Percentiles rank a stretch among this genome's conserved stretches.
phyloP scores from a whole-genome alignment of 495 filamentous ascomycete species.

The Letharia columbiana region DNA sequence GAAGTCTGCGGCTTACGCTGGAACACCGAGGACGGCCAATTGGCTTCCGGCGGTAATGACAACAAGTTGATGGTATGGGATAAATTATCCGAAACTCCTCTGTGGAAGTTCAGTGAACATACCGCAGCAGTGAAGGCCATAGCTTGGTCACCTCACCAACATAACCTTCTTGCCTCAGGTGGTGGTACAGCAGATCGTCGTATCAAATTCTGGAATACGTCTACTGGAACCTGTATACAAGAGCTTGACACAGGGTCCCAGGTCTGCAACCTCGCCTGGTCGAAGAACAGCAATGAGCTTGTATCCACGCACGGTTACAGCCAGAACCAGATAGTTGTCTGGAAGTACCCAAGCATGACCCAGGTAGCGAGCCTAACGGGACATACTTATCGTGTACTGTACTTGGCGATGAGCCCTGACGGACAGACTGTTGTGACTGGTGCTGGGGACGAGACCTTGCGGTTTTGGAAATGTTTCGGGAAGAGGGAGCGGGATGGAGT shows the following conservation, averaged over 20 bases:
- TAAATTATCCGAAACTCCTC: slow-evolving; percentile 73
- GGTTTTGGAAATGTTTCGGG: slow-evolving; percentile 95
- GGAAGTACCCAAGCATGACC: slow-evolving; percentile 97
- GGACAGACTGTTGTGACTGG: slow-evolving; percentile 90
- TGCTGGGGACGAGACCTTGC: slow-evolving; percentile 88
- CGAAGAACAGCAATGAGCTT: slow-evolving; percentile 90
- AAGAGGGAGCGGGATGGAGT: slow-evolving; percentile 47
- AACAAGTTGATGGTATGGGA: slow-evolving; percentile 99
- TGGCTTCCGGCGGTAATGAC: slow-evolving; percentile 96
- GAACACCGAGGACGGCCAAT: slow-evolving; percentile 90
- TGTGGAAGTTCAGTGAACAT: slow-evolving; percentile 88
- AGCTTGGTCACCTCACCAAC: slow-evolving; percentile 96
- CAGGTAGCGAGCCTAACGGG: slow-evolving; percentile 91
- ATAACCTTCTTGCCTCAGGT: slow-evolving; percentile 85
- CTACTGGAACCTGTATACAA: slow-evolving; percentile 64
- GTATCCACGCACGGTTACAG: slow-evolving; percentile 96
- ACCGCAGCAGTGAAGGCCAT: slow-evolving; percentile 95
- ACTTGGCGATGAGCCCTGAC: slow-evolving; percentile 94
- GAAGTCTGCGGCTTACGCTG: slow-evolving; percentile 97
- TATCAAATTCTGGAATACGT: slow-evolving; percentile 97
- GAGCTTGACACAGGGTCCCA: slow-evolving; percentile 93
- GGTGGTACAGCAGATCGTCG: slow-evolving; percentile 91
- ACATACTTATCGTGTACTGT: slow-evolving; percentile 92
- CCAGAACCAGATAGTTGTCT: slow-evolving; percentile 96
- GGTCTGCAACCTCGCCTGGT: slow-evolving; percentile 95